These are phyloP conservation scores for Alloascoidea africana DNA, from an alignment of 805 yeast species.

Conservation along the genomic window DNA sequence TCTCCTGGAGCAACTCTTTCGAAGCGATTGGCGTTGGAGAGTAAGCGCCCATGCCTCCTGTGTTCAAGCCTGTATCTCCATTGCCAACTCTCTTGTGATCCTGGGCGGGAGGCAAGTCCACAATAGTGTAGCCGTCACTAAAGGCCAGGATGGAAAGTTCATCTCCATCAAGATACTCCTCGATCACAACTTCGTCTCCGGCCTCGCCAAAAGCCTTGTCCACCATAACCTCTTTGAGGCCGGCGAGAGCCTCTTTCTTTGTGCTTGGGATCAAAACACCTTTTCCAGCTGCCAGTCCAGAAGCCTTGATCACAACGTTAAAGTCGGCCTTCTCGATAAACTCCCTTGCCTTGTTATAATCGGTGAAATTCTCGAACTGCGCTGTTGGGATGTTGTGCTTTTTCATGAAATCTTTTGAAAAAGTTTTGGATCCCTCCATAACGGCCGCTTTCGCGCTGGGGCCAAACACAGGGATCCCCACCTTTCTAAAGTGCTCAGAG, in stretches of 20 bases:
- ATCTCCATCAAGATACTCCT: slow-evolving; percentile 93
- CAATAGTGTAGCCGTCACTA: slow-evolving; percentile 84
- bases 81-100: slow-evolving; percentile 95
- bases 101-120: slow-evolving; percentile 92
- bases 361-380: slow-evolving; percentile 65
- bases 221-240: slow-evolving; percentile 80
- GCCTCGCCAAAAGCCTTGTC: slow-evolving; percentile 83
- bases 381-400: slow-evolving; percentile 93
- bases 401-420: slow-evolving; percentile 87
- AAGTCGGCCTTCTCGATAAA: slow-evolving; percentile 53
- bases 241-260: slow-evolving; percentile 72
- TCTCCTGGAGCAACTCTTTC: slow-evolving; percentile 48
- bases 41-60: slow-evolving; percentile 99
- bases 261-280: slow-evolving; percentile 89
- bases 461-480: slow-evolving; percentile 94
- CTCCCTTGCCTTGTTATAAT: slow-evolving; percentile 57
- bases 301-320: slow-evolving; percentile 86
- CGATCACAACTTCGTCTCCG: slow-evolving; percentile 90
- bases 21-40: slow-evolving; percentile 97
- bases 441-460: slow-evolving; percentile 84
- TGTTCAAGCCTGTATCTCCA: slow-evolving; percentile 86
- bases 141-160: slow-evolving; percentile 87
- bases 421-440: slow-evolving; percentile 95
- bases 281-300: slow-evolving; percentile 97
- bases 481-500: slow-evolving; percentile 49